Evolutionary conservation across 192 early-diverging fungal genomes (phyloP), one percentile per base, ranked within the genome.

Genomic region (Coemansia brasiliensis): DNA sequence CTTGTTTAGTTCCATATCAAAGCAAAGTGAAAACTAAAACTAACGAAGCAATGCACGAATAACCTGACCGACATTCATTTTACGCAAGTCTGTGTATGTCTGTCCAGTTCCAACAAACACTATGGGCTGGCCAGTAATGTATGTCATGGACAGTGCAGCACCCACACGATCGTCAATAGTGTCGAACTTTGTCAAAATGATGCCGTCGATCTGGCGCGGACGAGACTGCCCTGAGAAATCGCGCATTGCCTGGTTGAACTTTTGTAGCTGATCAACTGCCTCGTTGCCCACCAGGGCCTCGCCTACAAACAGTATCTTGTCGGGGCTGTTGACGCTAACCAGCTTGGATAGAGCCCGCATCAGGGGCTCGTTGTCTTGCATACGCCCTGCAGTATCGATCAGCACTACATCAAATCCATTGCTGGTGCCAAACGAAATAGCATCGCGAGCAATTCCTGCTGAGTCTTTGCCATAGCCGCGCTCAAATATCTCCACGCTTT

Each of bases 331-430:
- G 24, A 88, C 83, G 18, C 90, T 84, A 10, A 96, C 93, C 21
- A 98, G 80, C 83, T 98, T 98, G 21, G 95, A 88, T 52, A 98
- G 80, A 0, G 95, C 92, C 13, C 95, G 85, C 95, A 98, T 98
- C 63, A 98, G 68, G 7, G 95, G 95, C 76, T 96, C 95, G 59
- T 98, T 98, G 64, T 98, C 95, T 69, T 98, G 95, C 95, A 98
- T 98, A 37, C 95, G 85, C 2, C 95, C 95, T 5, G 95, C 95
- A 3, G 95, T 98, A 64, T 98, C 95, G 27, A 98, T 89, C 20
- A 98, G 77, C 11, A 96, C 94, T 5, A 95, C 94, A 72, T 98
- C 94, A 69, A 88, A 94, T 1, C 72, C 75, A 40, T 90, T 82
- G 39, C 64, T 45, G 13, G 85, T 86, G 10, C 91, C 93, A 80